phyloP scores from a whole-genome alignment of 768 basidiomycete species.

The Tylopilus sp. region DNA sequence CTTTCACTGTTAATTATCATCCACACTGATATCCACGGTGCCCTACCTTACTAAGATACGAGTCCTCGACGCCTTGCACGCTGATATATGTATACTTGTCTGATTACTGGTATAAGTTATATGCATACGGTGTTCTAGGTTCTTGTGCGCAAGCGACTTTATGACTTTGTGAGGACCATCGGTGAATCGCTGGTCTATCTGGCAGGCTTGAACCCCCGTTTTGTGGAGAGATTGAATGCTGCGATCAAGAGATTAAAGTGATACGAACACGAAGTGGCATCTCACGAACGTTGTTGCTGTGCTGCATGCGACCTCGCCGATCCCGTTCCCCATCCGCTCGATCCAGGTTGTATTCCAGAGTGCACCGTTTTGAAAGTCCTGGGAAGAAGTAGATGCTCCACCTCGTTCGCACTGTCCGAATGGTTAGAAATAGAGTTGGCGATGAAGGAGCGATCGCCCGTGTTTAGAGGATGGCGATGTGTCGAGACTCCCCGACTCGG shows the following conservation, averaged over 20 bases:
- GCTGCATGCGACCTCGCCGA: constrained; percentile 21
- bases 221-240: constrained; percentile 45
- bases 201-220: constrained; percentile 48
- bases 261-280: background rate
- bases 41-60: constrained; percentile 11
- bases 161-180: background rate
- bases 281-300: constrained; percentile 28
- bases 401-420: constrained; percentile 68
- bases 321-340: constrained; percentile 38
- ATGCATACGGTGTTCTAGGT: constrained; percentile 3
- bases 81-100: constrained; percentile 22
- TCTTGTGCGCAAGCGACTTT: background rate
- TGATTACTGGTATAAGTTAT: constrained; percentile 19
- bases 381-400: constrained; percentile 59
- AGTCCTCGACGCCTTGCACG: constrained; percentile 5
- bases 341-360: constrained; percentile 17
- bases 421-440: constrained; percentile 50
- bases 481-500: constrained; percentile 22
- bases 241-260: background rate
- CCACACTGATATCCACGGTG: constrained; percentile 9
- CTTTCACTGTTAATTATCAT: constrained; percentile 9
- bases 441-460: constrained; percentile 41
- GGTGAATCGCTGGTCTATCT: constrained; percentile 21
- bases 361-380: constrained; percentile 19
- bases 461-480: constrained; percentile 43